phyloP scores from a whole-genome alignment of 1,284 basidiomycete genomes.

The Rhodofomes roseus region DNA sequence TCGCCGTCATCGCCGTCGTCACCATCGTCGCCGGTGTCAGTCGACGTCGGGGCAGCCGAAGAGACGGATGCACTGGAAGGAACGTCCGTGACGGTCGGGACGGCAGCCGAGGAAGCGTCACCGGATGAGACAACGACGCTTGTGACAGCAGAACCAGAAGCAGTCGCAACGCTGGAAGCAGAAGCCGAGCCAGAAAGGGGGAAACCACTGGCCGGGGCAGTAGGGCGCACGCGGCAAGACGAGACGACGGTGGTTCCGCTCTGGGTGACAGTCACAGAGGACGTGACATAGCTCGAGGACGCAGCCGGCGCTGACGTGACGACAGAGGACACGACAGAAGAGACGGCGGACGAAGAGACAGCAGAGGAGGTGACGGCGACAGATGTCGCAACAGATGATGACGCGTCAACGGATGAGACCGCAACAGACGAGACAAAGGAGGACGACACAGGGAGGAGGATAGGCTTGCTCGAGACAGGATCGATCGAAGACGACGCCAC shows the following conservation, averaged over 20 bases:
- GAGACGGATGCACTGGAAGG: not conserved
- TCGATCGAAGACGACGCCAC: not conserved
- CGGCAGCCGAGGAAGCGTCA: not conserved
- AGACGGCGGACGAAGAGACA: not conserved
- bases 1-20: not conserved
- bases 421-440: not conserved
- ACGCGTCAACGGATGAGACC: not conserved
- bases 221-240: not conserved
- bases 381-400: not conserved
- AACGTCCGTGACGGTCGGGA: not conserved
- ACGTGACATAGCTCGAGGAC: conserved; percentile 1
- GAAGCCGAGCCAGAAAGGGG: not conserved
- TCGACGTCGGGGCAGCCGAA: not conserved
- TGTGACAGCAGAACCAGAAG: not conserved
- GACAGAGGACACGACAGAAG: not conserved
- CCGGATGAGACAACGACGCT: not conserved
- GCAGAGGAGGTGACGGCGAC: not conserved
- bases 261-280: not conserved
- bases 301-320: not conserved
- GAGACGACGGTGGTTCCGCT: not conserved
- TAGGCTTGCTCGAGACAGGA: not conserved
- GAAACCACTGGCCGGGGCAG: not conserved
- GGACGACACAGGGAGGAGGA: not conserved
- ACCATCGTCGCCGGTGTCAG: not conserved
- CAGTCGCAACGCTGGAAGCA: not conserved